Base-by-base conservation (phyloP, 2,329 filamentous ascomycete species). In the Trichothecium roseum region DNA sequence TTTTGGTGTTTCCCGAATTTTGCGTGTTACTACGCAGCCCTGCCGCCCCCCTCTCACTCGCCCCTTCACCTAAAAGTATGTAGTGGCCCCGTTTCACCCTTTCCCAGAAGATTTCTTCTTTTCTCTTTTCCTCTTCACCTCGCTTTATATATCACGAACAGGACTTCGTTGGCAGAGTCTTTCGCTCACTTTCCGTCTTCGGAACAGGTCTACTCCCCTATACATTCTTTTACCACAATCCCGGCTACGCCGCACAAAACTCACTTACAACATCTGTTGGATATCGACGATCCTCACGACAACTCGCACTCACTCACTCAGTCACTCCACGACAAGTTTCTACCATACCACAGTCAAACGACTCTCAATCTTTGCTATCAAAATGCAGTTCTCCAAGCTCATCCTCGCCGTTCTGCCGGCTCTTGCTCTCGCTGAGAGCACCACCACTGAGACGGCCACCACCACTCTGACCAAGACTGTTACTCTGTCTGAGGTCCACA, bases 121-220 rank as follows among this genome's bases (percentile, higher is more conserved):
- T 30, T 45, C 43, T 40, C 35, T 37, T 40, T 45, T 40, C 40
- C 36, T 24, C 38, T 44, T 47, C 41, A 42, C 40, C 32, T 40
- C 39, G 36, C 41, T 10, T 24, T 24, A 6, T 24, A 33, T 38
- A 40, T 40, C 39, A 42, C 42, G 41, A 40, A 42, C 44, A 41
- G 49, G 55, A 56, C 68, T 71, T 72, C 68, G 68, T 71, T 72
- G 68, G 68, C 68, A 72, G 64, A 72, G 68, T 69, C 66, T 60
- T 32, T 12, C 18, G 18, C 22, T 30, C 5, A 40, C 30, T 34
- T 34, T 40, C 35, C 36, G 37, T 40, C 37, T 29, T 39, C 37
- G 37, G 38, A 37, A 30, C 38, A 37, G 20, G 10, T 24, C 20
- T 34, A n/a, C n/a, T n/a, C 43, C 45, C 48, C 42, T 10, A 6